These are phyloP conservation scores for Hypomontagnella monticulosa DNA, from an alignment of 495 filamentous ascomycete genomes.

Conservation along the genomic window DNA sequence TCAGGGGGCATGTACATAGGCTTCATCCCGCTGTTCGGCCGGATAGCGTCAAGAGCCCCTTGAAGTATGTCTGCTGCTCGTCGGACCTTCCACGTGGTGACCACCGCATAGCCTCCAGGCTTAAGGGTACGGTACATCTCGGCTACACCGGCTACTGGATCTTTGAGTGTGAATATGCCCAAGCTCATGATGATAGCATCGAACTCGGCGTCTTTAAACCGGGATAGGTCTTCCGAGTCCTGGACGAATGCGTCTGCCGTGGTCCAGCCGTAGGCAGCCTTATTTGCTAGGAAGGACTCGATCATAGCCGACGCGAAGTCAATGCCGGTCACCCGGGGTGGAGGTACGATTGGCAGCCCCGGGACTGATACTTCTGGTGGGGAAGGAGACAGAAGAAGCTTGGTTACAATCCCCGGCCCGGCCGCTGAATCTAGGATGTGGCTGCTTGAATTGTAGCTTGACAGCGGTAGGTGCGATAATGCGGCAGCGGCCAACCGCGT, in stretches of 20 bases:
- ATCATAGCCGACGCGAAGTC: conserved; percentile 36
- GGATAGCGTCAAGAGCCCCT: conserved; percentile 16
- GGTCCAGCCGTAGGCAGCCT: conserved; percentile 22
- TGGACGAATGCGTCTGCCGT: conserved; percentile 31
- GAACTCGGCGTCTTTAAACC: conserved; percentile 38
- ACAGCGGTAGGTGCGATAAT: conserved; percentile 34
- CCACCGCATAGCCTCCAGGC: conserved; percentile 41
- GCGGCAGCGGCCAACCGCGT: conserved; percentile 30
- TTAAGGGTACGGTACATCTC: conserved; percentile 50
- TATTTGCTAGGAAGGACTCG: conserved; percentile 31
- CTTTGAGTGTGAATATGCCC: conserved; percentile 38
- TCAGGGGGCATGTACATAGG: conserved; percentile 28
- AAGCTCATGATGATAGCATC: conserved; percentile 43
- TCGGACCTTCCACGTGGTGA: conserved; percentile 47
- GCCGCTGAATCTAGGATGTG: conserved; percentile 38
- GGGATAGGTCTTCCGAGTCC: conserved; percentile 36
- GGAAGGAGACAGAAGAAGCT: conserved; percentile 34
- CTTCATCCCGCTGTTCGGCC: conserved; percentile 15
- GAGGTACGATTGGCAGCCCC: conserved; percentile 29
- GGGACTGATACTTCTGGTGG: conserved; percentile 21
- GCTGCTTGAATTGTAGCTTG: conserved; percentile 34
- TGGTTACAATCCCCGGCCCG: conserved; percentile 37
- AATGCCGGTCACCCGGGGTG: conserved; percentile 33
- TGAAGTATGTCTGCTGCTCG: conserved; percentile 22
- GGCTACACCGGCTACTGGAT: conserved; percentile 32